phyloP scores from a whole-genome alignment of 768 basidiomycete species.

The Infundibulicybe gibba region DNA sequence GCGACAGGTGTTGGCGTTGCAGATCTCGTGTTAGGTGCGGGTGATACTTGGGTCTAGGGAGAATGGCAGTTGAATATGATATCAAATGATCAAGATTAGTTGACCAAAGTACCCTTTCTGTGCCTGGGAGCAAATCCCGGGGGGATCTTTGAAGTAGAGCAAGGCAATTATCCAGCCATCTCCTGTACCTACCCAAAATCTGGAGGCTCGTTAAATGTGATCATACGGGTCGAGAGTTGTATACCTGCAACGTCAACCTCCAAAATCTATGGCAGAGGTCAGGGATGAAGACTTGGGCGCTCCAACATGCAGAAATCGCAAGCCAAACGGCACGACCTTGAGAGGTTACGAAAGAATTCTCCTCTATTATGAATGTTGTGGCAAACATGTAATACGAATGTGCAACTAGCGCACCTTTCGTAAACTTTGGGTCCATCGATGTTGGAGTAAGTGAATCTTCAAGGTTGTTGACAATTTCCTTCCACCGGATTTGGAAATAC shows the following conservation, averaged over 20 bases:
- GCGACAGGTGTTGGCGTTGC: slow-evolving; percentile 47
- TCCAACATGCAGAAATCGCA: slow-evolving; percentile 83
- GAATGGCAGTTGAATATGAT: slow-evolving; percentile 3
- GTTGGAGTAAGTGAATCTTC: slow-evolving; percentile 60
- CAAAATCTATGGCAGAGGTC: slow-evolving; percentile 86
- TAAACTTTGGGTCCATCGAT: slow-evolving; percentile 34
- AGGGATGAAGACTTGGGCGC: slow-evolving; percentile 78
- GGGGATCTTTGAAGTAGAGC: slow-evolving; percentile 34
- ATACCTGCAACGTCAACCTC: slow-evolving; percentile 86
- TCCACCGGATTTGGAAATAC: slow-evolving; percentile 97
- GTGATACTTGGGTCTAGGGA: slow-evolving; percentile 13
- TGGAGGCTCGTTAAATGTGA: slow-evolving; percentile 20
- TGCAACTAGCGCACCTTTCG: slow-evolving; percentile 32
- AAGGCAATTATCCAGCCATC: slow-evolving; percentile 67
- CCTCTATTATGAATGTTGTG: slow-evolving; percentile 18
- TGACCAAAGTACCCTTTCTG: slow-evolving; percentile 23
- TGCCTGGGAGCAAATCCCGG: slow-evolving; percentile 24
- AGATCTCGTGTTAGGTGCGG: slow-evolving; percentile 36
- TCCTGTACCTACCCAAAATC: slow-evolving; percentile 78
- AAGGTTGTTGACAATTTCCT: slow-evolving; percentile 78
- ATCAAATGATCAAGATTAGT: background rate
- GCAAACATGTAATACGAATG: background rate
- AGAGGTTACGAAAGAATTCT: slow-evolving; percentile 44
- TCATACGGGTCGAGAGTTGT: slow-evolving; percentile 10
- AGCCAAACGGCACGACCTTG: slow-evolving; percentile 70